Percentiles rank a stretch among this genome's conserved stretches.
Conservation (phyloP, 1,284 basidiomycete species). For the Grifola frondosa region DNA sequence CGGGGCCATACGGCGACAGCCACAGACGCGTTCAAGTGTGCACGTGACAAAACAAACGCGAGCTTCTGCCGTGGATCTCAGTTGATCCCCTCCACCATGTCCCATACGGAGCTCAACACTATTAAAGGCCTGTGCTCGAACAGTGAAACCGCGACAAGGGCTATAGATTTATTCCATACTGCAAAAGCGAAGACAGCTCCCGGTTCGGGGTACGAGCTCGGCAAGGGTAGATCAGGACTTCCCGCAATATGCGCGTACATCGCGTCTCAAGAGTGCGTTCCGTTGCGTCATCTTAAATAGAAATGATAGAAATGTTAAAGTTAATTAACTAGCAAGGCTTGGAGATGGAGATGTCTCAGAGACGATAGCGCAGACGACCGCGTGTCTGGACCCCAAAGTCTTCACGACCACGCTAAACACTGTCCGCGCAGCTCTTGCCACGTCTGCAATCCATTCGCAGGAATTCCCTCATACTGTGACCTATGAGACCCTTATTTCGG, state of each 20-base stretch:
- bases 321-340: constrained; percentile 20
- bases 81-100: constrained; percentile 18
- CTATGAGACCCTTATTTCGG: constrained; percentile 18
- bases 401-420: constrained; percentile 30
- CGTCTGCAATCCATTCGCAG: constrained; percentile 1
- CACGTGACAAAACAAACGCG: too few species aligned
- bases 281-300: background rate
- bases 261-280: constrained; percentile 34
- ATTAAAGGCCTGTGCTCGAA: constrained; percentile 20
- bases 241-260: constrained; percentile 38
- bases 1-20: too few species aligned
- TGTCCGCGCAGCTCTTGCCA: constrained; percentile 27
- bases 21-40: too few species aligned
- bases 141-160: constrained; percentile 24
- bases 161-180: constrained; percentile 25
- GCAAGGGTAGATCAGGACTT: constrained; percentile 29
- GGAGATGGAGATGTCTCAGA: constrained; percentile 34
- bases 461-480: constrained; percentile 7
- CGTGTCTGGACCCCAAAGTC: constrained; percentile 33
- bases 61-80: too few species aligned
- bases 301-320: background rate
- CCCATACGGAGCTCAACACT: constrained; percentile 16
- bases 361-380: constrained; percentile 33
- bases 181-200: constrained; percentile 32
- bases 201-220: constrained; percentile 36